Base-by-base conservation (phyloP, 371 early-diverging fungal species). In the Mortierella sp. region DNA sequence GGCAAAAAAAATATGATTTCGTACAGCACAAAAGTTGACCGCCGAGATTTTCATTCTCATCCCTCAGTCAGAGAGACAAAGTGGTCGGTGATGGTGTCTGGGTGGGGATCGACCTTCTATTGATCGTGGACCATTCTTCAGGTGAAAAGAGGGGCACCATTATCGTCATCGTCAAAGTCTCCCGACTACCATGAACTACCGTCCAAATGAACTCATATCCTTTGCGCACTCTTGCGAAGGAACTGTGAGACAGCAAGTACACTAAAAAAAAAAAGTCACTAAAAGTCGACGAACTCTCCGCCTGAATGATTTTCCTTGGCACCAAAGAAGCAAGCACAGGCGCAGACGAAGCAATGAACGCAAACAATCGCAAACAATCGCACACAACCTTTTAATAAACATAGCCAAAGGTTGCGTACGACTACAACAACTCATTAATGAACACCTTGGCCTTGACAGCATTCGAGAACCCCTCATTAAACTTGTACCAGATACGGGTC, bases 401-500 rank as follows among this genome's bases (percentile, higher is more conserved):
- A 7, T 32, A 12, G 32, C 16, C 24, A 46, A 16, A 21, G 3
- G 48, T 12, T 60, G 32, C 27, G 16, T 60, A 60, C 27, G 6
- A 14, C 79, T 79, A 84, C 76, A 79, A 70, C 27, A 82, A 70
- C 83, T 75, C 87, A 75, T 49, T 80, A 75, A 74, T 88, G 78
- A 83, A 83, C 71, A 88, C 84, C 68, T 86, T 86, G 51, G 88
- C 83, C 68, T 86, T 88, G 72, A 98, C 98, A 6, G 98, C 99
- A 88, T 98, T 98, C 10, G 98, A 97, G 83, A 94, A 97, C 1
- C 98, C 97, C 75, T 97, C 97, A 80, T 95, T 94, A 83, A 89
- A 96, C 79, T 90, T 90, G 90, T 91, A 97, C 90, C 91, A 90
- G 49, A 94, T 83, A 24, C 87, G 75, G n/a, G 79, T 80, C 72